Percentiles rank a stretch among this genome's conserved stretches.
phyloP scores from a whole-genome alignment of 768 basidiomycete genomes.

The Lactifluus rugatus region DNA sequence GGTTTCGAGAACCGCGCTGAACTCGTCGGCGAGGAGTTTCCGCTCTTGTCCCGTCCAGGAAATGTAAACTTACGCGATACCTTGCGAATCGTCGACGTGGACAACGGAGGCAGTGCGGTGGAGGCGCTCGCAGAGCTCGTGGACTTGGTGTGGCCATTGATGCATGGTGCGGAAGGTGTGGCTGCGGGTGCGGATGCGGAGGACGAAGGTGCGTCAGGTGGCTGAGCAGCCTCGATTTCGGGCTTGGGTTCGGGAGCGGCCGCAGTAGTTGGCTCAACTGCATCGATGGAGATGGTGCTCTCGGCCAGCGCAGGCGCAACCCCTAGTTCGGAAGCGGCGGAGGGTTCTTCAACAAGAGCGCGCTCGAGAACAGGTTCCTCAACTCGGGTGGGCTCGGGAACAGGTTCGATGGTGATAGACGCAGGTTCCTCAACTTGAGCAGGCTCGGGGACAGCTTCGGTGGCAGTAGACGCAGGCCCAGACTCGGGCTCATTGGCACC shows the following conservation, averaged over 20 bases:
- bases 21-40: slow-evolving; percentile 9
- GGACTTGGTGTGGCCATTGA: slow-evolving; percentile 10
- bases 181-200: not conserved
- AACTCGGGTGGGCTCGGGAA: no score
- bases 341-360: not conserved
- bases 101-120: not conserved
- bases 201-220: not conserved
- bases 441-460: no score
- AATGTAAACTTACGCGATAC: slow-evolving; percentile 15
- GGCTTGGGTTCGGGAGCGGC: slow-evolving; percentile 3
- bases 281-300: not conserved
- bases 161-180: not conserved
- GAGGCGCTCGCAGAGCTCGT: slow-evolving; percentile 4
- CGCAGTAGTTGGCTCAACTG: not conserved
- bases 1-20: slow-evolving; percentile 17
- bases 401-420: not conserved
- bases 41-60: slow-evolving; percentile 9
- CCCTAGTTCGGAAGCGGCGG: not conserved
- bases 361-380: not conserved
- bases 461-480: not conserved
- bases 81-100: not conserved
- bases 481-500: not conserved
- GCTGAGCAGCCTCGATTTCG: not conserved
- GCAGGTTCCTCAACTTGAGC: not conserved
- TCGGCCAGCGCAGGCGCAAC: not conserved